phyloP scores from a whole-genome alignment of 495 filamentous ascomycete genomes.

The Clohesyomyces aquaticus region DNA sequence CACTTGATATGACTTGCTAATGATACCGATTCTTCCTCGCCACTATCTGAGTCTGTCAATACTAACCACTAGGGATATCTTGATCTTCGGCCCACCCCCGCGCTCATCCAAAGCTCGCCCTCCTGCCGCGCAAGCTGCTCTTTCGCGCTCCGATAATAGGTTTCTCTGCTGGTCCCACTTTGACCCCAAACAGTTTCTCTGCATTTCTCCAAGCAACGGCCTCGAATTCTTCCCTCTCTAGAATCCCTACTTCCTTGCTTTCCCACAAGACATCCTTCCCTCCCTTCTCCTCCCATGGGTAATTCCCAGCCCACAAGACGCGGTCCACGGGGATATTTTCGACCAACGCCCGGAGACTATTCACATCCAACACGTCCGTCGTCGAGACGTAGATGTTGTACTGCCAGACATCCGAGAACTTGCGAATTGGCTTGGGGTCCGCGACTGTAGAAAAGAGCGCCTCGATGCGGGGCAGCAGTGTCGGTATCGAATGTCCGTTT shows the following conservation, averaged over 20 bases:
- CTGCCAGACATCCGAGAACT: slow-evolving; percentile 49
- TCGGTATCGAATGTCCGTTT: slow-evolving; percentile 54
- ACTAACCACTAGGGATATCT: background rate
- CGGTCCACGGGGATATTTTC: slow-evolving; percentile 54
- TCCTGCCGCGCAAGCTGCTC: background rate
- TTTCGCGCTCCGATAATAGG: no score
- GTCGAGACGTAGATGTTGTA: slow-evolving; percentile 52
- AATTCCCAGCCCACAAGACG: slow-evolving; percentile 64
- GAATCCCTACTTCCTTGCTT: slow-evolving; percentile 56
- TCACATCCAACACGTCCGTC: slow-evolving; percentile 48
- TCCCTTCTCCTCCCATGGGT: slow-evolving; percentile 56
- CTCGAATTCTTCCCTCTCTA: slow-evolving; percentile 56
- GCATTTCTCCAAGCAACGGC: slow-evolving; percentile 61
- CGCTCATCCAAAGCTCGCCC: background rate
- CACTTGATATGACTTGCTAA: no score
- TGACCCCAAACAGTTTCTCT: slow-evolving; percentile 54
- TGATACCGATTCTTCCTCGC: slow-evolving; percentile 3
- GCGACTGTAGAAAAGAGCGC: slow-evolving; percentile 37
- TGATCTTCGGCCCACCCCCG: background rate
- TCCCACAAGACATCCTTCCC: slow-evolving; percentile 54
- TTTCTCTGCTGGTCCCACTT: slow-evolving; percentile 19
- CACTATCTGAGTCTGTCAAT: background rate
- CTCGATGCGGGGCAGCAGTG: slow-evolving; percentile 49
- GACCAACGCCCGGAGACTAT: slow-evolving; percentile 45
- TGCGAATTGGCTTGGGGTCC: slow-evolving; percentile 35